Conservation (phyloP, 495 filamentous ascomycete genomes). For the Penicillium robsamsonii region DNA sequence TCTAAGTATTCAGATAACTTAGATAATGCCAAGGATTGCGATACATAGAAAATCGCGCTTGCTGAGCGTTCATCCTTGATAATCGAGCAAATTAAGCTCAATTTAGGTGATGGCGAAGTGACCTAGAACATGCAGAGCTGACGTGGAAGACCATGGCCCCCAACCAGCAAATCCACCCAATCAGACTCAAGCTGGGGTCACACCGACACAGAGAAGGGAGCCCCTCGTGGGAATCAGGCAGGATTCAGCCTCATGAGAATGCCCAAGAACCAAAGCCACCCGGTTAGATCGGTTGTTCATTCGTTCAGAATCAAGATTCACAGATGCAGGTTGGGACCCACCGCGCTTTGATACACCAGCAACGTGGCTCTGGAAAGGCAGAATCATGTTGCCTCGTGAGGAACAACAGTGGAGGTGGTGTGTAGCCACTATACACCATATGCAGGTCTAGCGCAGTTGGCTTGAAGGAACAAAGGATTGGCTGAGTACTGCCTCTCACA, state of each 20-base stretch:
- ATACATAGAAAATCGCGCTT: neutral
- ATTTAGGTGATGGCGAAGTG: neutral
- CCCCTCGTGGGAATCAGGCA: neutral
- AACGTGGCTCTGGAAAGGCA: neutral
- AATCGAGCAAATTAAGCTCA: constrained; percentile 4
- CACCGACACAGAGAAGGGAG: neutral
- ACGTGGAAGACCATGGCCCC: neutral
- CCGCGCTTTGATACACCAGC: neutral
- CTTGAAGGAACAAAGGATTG: neutral
- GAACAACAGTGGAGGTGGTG: neutral
- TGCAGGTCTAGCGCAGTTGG: neutral
- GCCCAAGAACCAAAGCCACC: neutral
- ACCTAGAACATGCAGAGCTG: neutral
- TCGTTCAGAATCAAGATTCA: neutral
- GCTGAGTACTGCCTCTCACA: neutral
- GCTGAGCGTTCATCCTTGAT: neutral
- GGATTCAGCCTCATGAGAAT: neutral
- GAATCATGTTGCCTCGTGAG: no score
- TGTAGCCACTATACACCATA: constrained; percentile 1
- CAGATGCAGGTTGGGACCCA: neutral
- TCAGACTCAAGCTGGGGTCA: neutral
- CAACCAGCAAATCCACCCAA: neutral
- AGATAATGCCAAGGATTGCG: neutral
- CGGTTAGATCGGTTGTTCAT: neutral
- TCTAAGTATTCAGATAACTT: neutral